Evolutionary conservation across 805 yeast genomes (phyloP), one percentile per base, ranked within the genome.

Genomic region (Schwanniomyces polymorphus): DNA sequence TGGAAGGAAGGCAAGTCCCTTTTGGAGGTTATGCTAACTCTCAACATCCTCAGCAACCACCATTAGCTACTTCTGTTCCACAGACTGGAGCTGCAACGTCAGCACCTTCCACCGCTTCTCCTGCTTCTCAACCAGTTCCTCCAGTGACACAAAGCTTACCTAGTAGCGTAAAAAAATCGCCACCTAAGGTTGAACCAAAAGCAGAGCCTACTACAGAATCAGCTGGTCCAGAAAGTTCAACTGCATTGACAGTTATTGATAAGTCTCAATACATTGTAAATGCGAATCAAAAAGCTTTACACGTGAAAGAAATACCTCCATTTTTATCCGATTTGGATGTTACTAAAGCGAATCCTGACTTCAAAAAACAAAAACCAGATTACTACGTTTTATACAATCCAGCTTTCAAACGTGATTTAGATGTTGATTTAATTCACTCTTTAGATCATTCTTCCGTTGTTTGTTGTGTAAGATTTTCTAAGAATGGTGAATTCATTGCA

Each of bases 361-460:
- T 81, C 75, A 90, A 87, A 67, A 91, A 90, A 65, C 88, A 87
- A 61, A 86, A 84, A 50, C 82, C 81, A 47, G 97, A 89, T 62
- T 92, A 89, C 73, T 89, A 88, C 67, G 87, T 89, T 11, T 79
- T 94, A 55, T 92, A 87, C 75, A 94, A 92, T 71, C 97, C 97
- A 35, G 88, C 90, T 25, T 81, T 90, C 53, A 63, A 61, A 50
- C 71, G 73, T 41, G 74, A 67, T 55, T 79, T 89, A 48, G 97
- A 92, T 61, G 91, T 92, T 43, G 94, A 91, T 43, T 77, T 92
- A 52, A 88, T 91, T 56, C 94, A 88, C 63, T 86, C 97, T 11
- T 80, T 92, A 57, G 96, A 88, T 63, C 98, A 94, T 72, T 80
- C 91, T 12, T 87, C 96, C 1, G 98, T 92, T 39, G 98, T 92